Evolutionary conservation across 805 yeast species (phyloP), one percentile per base, ranked within the genome.

Genomic region (Barnettozyma populi): DNA sequence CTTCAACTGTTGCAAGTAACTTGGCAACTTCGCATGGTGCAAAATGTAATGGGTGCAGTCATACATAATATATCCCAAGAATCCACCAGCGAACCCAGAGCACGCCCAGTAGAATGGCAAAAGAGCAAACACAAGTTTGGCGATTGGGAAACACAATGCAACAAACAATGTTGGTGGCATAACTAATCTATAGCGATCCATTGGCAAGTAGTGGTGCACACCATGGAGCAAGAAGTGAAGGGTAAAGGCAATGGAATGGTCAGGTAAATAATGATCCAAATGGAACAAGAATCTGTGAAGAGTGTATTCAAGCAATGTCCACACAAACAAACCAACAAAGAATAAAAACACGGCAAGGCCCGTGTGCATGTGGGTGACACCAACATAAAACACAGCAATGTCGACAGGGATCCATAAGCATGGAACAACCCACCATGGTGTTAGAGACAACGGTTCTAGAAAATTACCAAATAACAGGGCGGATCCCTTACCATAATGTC

Each of bases 401-500:
- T 89, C 87, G 41, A 79, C 82, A 2, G 97, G 97, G 40, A 89
- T 65, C 98, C 99, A 95, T 23, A 89, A 56, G 1, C 71, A 51
- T 16, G 99, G 99, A 19, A 94, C 85, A 21, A 89, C 85, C 78
- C 82, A 94, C 98, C 98, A 94, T 11, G 97, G 84, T 3, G 99
- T 94, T 60, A 84, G 73, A 7, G 95, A 81, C 23, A 94, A 63
- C 5, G 97, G 97, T 69, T 94, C 99, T 51, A 94, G 71, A 66
- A 92, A 86, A 68, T 90, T 90, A 43, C 99, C 99, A 67, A 94
- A 94, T 46, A 94, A 65, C 7, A 90, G 97, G 11, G 99, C 99
- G 3, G 97, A 88, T 10, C 97, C 97, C 64, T 90, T 83, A 55
- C 98, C 98, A 64, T 90, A 94, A 67, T 94, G 99, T 64, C 99